Evolutionary conservation across 805 yeast genomes (phyloP).

Genomic region (Ogataea nitratoaversa): DNA sequence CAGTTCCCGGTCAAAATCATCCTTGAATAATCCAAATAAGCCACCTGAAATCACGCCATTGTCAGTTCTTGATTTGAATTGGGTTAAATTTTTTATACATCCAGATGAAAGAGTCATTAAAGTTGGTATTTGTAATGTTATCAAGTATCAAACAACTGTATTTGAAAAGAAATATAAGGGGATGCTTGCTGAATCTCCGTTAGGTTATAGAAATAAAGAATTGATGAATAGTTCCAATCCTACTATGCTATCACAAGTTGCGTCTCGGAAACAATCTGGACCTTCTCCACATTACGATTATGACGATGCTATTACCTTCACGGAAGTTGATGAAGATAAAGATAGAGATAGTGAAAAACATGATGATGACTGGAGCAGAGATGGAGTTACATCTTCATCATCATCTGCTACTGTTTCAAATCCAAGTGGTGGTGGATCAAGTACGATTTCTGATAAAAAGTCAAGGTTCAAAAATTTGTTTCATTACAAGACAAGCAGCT

Average conservation of each 20-base stretch:
- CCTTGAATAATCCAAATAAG: conserved; percentile 6
- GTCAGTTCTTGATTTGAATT: conserved; percentile 52
- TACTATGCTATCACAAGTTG: conserved; percentile 13
- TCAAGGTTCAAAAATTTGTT: conserved; percentile 29
- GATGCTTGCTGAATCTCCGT: conserved; percentile 53
- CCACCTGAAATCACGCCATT: conserved; percentile 39
- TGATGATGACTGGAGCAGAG: conserved; percentile 4
- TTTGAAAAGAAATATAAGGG: conserved; percentile 60
- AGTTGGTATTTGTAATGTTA: conserved; percentile 49
- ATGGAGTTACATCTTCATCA: background rate
- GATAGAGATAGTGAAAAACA: conserved; percentile 13
- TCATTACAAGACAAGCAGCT: conserved; percentile 11
- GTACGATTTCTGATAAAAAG: conserved; percentile 13
- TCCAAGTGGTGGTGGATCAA: background rate
- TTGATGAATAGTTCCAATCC: conserved; percentile 21
- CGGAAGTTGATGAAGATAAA: conserved; percentile 15
- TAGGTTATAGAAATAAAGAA: conserved; percentile 43
- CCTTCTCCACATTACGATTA: conserved; percentile 13
- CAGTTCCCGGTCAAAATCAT: conserved; percentile 11
- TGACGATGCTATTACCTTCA: conserved; percentile 27
- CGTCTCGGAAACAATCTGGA: conserved; percentile 6
- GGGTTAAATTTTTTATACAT: conserved; percentile 51
- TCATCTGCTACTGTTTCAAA: conserved; percentile 1
- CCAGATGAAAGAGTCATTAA: conserved; percentile 58
- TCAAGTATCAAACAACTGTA: conserved; percentile 39